These are phyloP conservation scores for Pythium aphanidermatum DNA, from an alignment of 352 stramenopile species.

Conservation along the genomic window DNA sequence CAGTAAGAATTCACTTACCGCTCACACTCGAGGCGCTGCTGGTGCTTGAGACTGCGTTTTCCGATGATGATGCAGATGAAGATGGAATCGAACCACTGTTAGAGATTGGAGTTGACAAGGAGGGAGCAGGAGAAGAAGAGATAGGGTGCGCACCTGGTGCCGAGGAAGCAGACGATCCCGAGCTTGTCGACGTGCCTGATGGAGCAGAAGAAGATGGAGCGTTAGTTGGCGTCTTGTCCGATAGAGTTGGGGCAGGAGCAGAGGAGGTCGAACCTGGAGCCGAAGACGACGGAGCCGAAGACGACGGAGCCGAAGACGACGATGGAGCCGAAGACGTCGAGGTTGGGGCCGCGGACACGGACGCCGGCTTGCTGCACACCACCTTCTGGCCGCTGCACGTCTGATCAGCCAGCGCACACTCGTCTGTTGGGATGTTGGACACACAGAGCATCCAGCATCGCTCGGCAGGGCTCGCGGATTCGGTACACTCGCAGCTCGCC, in stretches of 20 bases:
- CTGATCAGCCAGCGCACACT: slow-evolving; percentile 28
- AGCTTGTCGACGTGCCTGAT: background rate
- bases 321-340: slow-evolving; percentile 1
- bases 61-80: background rate
- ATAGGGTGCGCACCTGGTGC: slow-evolving; percentile 6
- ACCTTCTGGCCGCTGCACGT: slow-evolving; percentile 30
- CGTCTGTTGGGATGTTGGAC: slow-evolving; percentile 13
- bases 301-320: background rate
- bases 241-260: background rate
- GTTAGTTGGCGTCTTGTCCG: no score
- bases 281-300: slow-evolving; percentile 1
- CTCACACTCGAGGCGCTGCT: no score
- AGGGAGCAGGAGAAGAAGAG: background rate
- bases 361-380: slow-evolving; percentile 12
- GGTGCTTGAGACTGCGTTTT: no score
- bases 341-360: slow-evolving; percentile 6
- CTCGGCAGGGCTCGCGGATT: slow-evolving; percentile 21
- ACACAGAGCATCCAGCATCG: slow-evolving; percentile 65
- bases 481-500: slow-evolving; percentile 35
- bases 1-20: no score
- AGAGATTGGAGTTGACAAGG: background rate
- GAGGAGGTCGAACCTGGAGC: slow-evolving; percentile 9
- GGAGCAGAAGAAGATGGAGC: no score
- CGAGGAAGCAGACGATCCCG: background rate
- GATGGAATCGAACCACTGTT: slow-evolving; percentile 1